phyloP scores from a whole-genome alignment of 805 yeast species.

The Tetrapisispora namnaoensis region DNA sequence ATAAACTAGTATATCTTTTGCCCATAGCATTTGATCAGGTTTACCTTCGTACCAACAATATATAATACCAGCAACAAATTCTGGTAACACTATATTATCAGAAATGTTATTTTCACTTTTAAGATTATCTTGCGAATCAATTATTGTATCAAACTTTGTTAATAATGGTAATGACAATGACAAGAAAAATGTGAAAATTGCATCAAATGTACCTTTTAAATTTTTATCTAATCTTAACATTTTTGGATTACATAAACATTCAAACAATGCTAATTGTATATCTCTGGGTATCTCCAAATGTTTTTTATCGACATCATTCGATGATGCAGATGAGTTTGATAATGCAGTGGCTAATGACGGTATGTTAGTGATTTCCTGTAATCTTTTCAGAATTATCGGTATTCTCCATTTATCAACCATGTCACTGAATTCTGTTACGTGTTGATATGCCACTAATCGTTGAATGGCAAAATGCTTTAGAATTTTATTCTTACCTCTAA shows the following conservation, averaged over 20 bases:
- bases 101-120: background rate
- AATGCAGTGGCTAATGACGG: background rate
- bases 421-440: conserved; percentile 28
- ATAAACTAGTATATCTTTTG: conserved; percentile 27
- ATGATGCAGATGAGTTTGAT: background rate
- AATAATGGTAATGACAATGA: conserved; percentile 24
- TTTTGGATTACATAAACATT: conserved; percentile 44
- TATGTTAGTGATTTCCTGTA: conserved; percentile 15
- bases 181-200: conserved; percentile 27
- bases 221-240: conserved; percentile 34
- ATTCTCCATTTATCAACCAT: conserved; percentile 31
- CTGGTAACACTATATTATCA: background rate
- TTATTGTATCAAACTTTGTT: background rate
- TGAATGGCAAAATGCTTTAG: conserved; percentile 42
- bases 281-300: conserved; percentile 13
- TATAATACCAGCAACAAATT: conserved; percentile 41
- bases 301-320: background rate
- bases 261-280: conserved; percentile 30
- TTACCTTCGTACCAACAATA: conserved; percentile 49
- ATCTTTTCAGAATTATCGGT: conserved; percentile 15
- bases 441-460: conserved; percentile 40
- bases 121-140: background rate
- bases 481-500: conserved; percentile 42
- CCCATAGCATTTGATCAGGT: conserved; percentile 39
- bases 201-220: conserved; percentile 32